Evolutionary conservation across 2,329 filamentous ascomycete genomes (phyloP).

Genomic region (Paramyrothecium roridum): DNA sequence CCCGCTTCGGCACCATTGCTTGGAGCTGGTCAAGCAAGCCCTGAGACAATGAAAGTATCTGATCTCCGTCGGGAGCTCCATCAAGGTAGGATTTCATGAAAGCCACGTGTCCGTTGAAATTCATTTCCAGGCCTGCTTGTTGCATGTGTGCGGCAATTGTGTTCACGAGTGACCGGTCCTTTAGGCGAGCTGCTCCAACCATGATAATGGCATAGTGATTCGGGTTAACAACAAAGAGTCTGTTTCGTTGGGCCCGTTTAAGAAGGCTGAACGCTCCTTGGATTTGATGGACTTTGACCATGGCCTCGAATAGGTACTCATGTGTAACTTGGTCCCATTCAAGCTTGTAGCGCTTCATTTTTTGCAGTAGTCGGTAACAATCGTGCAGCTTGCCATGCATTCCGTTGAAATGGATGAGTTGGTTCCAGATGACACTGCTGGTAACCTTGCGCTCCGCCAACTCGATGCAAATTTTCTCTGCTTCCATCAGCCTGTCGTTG

Average conservation of each 20-base stretch:
- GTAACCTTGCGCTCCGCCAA: conserved; percentile 50
- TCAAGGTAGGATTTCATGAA: conserved; percentile 21
- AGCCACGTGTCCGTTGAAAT: conserved; percentile 39
- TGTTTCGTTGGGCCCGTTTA: conserved; percentile 37
- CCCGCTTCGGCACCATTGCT: neutral
- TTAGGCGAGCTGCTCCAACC: conserved; percentile 43
- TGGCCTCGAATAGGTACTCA: conserved; percentile 43
- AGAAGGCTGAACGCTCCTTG: conserved; percentile 48
- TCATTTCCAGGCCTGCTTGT: conserved; percentile 35
- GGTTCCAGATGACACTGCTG: conserved; percentile 71
- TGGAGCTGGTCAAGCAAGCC: neutral
- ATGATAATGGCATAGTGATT: conserved; percentile 54
- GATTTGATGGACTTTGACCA: conserved; percentile 46
- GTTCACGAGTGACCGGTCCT: conserved; percentile 38
- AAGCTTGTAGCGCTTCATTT: conserved; percentile 45
- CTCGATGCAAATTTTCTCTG: conserved; percentile 38
- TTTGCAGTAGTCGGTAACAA: conserved; percentile 43
- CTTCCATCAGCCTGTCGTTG: conserved; percentile 31
- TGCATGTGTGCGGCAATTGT: conserved; percentile 41
- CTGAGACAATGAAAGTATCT: neutral
- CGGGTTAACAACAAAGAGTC: conserved; percentile 40
- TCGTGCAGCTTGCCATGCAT: conserved; percentile 51
- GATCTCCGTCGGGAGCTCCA: neutral
- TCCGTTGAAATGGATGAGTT: conserved; percentile 68
- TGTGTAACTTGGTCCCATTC: conserved; percentile 50